Conservation (phyloP, 768 basidiomycete genomes). For the Rhodotorula paludigena region DNA sequence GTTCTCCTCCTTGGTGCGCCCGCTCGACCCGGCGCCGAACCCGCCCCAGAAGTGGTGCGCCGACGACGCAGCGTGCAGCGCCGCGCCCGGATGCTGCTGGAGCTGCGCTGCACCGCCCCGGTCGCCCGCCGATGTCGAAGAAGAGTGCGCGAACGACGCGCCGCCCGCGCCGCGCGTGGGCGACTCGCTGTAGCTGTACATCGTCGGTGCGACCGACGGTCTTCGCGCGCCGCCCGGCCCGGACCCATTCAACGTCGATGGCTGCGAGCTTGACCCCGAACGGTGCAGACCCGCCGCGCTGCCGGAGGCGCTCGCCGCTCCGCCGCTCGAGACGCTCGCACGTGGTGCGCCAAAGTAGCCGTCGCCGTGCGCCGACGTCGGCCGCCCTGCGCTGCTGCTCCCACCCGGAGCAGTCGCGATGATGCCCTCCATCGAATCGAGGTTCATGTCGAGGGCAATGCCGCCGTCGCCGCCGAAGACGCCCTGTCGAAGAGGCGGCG, state of each 20-base stretch:
- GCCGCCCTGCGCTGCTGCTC: neutral
- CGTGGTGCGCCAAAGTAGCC: neutral
- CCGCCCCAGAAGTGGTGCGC: too few relatives aligned
- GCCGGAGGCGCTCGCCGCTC: neutral
- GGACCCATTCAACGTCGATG: neutral
- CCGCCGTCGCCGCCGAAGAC: constrained; percentile 25
- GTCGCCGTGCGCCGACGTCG: constrained; percentile 2
- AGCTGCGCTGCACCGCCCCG: too few relatives aligned
- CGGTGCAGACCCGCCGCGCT: neutral
- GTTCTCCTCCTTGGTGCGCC: neutral
- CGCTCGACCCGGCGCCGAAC: too few relatives aligned
- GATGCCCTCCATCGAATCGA: constrained; percentile 77
- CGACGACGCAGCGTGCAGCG: too few relatives aligned
- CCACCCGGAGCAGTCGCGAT: constrained; percentile 52
- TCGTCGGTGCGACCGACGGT: constrained; percentile 10
- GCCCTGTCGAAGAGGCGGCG: neutral
- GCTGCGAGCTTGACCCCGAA: too few relatives aligned
- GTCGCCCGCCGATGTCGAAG: too few relatives aligned
- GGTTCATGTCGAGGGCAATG: constrained; percentile 61
- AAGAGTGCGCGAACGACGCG: too few relatives aligned
- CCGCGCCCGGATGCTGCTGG: too few relatives aligned
- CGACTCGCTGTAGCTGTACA: neutral
- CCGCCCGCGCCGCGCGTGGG: neutral
- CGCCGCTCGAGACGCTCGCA: constrained; percentile 6
- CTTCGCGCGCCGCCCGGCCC: neutral